These are phyloP conservation scores for Tolypocladium album DNA, from an alignment of 2,329 filamentous ascomycete genomes.

Conservation along the genomic window DNA sequence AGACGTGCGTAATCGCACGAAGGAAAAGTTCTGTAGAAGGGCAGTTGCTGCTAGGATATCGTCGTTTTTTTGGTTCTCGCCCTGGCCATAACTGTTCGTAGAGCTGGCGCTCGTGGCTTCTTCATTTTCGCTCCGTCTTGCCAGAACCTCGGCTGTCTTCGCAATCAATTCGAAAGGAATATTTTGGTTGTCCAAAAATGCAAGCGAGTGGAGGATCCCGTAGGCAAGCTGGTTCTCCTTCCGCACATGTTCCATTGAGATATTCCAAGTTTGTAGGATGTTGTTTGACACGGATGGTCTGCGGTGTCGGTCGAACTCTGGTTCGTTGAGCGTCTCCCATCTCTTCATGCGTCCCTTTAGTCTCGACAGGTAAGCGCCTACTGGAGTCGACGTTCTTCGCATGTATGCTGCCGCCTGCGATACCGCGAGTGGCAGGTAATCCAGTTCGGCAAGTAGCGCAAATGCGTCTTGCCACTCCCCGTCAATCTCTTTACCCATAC, in stretches of 20 bases:
- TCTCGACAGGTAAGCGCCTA: neutral
- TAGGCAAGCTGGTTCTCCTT: neutral
- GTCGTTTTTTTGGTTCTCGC: no score
- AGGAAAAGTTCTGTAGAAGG: neutral
- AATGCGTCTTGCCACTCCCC: no score
- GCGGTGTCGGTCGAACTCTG: neutral
- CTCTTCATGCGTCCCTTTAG: neutral
- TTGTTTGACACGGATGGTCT: neutral
- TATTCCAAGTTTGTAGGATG: neutral
- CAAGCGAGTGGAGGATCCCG: neutral
- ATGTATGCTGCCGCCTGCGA: neutral
- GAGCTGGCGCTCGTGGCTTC: no score
- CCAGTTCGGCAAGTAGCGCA: neutral
- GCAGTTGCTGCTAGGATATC: no score
- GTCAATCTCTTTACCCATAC: no score
- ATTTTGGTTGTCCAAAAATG: neutral
- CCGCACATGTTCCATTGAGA: neutral
- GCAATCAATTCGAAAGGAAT: neutral
- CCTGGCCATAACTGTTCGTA: neutral
- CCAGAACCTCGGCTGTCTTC: neutral
- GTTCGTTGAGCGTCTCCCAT: neutral
- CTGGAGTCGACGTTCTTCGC: neutral
- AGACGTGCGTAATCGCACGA: neutral
- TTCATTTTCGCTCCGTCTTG: neutral
- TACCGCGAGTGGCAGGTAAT: neutral